These are phyloP conservation scores for Crithidia fasciculata DNA, from an alignment of 208 protist species.

Conservation along the genomic window DNA sequence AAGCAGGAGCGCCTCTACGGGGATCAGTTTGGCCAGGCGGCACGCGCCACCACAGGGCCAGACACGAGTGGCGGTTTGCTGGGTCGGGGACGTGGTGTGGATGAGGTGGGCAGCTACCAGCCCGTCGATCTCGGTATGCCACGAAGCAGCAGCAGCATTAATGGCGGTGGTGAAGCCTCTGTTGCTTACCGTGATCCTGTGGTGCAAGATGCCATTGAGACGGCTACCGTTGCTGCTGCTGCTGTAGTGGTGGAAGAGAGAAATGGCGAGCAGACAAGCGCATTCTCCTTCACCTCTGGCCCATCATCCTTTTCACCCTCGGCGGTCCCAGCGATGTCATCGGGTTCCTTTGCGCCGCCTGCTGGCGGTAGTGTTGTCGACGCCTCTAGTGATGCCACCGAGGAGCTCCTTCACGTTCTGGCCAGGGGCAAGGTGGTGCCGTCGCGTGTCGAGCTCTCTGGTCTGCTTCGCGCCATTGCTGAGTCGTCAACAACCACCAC, in stretches of 20 bases:
- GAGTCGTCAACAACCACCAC: background rate
- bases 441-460: conserved; percentile 22
- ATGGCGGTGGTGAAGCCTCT: background rate
- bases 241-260: background rate
- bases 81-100: conserved; percentile 1
- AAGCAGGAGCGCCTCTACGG: conserved; percentile 32
- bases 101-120: conserved; percentile 28
- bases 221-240: background rate
- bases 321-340: background rate
- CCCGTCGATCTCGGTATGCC: conserved; percentile 7
- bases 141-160: background rate
- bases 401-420: conserved; percentile 10
- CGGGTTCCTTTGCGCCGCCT: background rate
- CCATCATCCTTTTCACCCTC: too few species aligned
- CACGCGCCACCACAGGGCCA: conserved; percentile 3
- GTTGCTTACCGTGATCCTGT: background rate
- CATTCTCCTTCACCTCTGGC: background rate
- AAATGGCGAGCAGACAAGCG: background rate
- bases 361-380: background rate
- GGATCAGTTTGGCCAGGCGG: conserved; percentile 19
- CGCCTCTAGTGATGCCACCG: background rate
- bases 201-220: background rate
- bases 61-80: background rate
- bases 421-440: conserved; percentile 3
- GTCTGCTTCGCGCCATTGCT: background rate